Evolutionary conservation across 345 rosid species (phyloP), one percentile per base, ranked within the genome.

Genomic region (Linum usitatissimum): DNA sequence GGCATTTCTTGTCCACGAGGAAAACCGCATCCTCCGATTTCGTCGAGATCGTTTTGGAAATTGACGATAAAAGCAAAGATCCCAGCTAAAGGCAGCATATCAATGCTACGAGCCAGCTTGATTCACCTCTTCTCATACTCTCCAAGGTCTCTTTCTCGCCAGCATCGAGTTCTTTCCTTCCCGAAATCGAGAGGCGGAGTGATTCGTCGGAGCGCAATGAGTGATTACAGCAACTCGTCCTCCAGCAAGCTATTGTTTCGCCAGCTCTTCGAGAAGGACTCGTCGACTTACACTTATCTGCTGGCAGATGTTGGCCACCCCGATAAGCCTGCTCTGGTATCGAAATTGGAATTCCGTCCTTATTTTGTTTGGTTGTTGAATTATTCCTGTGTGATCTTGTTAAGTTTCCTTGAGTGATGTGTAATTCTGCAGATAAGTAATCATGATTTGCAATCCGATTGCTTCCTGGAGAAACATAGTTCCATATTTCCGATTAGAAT

Each of bases 191-290:
- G 51, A 45, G 10, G 15, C 51, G 13, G 51, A 45, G 51, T 15
- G 51, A 4, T 45, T 45, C 51, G 15, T 3, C 0, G 14, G 51
- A 45, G 51, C 13, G 17, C 51, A 45, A 45, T 45, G 51, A 45
- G 17, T 13, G 51, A 45, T 45, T 45, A 6, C 51, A 45, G 51
- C 51, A 45, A 10, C 13, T 60, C 64, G 18, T 21, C 38, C 9
- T 70, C 86, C 13, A 59, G 78, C 2, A 80, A 77, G 80, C 81
- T 93, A 30, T 66, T 93, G 71, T 87, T 90, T 63, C 96, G 97
- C 51, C 99, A 93, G 72, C 76, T 87, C 62, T 93, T 90, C 51
- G 97, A 93, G 88, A 82, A 84, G 77, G 97, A 90, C 1, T 89
- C 99, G 3, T 90, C 79, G 0, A 93, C 99, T 17, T 93, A 57